These are phyloP conservation scores for Daldinia loculata DNA, from an alignment of 495 filamentous ascomycete species.

Conservation along the genomic window DNA sequence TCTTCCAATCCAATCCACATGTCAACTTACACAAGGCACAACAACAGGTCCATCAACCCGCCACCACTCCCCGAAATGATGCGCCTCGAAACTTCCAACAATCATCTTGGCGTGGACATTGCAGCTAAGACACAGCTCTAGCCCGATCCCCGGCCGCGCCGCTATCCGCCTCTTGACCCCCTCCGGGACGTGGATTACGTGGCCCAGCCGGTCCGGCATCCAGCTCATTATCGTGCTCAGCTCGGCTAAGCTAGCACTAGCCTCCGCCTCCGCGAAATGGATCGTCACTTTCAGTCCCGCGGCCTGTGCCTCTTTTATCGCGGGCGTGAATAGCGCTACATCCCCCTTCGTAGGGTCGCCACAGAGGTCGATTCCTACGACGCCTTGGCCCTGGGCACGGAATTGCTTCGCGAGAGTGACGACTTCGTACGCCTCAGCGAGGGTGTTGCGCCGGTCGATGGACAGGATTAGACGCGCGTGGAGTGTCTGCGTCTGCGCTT, in stretches of 20 bases:
- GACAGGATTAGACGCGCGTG: conserved; percentile 71
- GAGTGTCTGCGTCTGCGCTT: conserved; percentile 30
- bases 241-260: conserved; percentile 63
- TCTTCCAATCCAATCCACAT: too few relatives aligned
- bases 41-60: conserved; percentile 49
- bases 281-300: conserved; percentile 69
- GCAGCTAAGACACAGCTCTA: conserved; percentile 83
- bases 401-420: conserved; percentile 70
- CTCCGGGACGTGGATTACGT: conserved; percentile 78
- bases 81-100: conserved; percentile 68
- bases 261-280: conserved; percentile 77
- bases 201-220: conserved; percentile 75
- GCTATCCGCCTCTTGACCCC: conserved; percentile 64
- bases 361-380: conserved; percentile 84
- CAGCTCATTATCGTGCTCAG: conserved; percentile 69
- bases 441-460: conserved; percentile 71
- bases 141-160: conserved; percentile 58
- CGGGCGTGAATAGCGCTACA: conserved; percentile 62
- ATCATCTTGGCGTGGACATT: conserved; percentile 83
- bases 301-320: conserved; percentile 64
- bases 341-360: conserved; percentile 75
- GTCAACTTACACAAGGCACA: conserved; percentile 49
- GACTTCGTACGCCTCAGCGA: conserved; percentile 64
- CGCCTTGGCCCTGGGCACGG: conserved; percentile 59
- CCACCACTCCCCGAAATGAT: conserved; percentile 79